A percentile compares a stretch with the other conserved stretches of the same genome.
phyloP scores from a whole-genome alignment of 257 asterid genomes.

The Plantago major region DNA sequence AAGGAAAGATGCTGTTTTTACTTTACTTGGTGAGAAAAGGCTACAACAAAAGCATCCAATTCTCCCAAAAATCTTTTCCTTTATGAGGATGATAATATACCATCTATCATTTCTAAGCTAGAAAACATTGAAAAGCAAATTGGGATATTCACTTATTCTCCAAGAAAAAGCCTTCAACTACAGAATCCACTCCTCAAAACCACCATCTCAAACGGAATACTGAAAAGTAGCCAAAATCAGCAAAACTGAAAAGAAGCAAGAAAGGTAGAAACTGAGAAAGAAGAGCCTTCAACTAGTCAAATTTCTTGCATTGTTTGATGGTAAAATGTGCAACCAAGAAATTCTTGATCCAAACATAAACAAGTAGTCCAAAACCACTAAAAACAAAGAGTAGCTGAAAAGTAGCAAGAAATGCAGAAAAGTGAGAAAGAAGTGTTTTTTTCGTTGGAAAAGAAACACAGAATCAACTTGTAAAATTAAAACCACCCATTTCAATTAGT shows the following conservation, averaged over 20 bases:
- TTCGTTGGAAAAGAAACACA: too few species aligned
- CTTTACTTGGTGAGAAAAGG: neutral
- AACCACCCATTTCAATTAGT: too few species aligned
- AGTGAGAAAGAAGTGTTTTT: neutral
- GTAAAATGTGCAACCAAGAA: too few species aligned
- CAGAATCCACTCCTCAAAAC: slow-evolving; percentile 19
- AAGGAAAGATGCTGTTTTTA: slow-evolving; percentile 7
- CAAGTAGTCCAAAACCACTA: too few species aligned
- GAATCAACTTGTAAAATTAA: too few species aligned
- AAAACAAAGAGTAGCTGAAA: neutral
- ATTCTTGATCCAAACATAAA: too few species aligned
- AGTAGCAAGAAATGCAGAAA: slow-evolving; percentile 10
- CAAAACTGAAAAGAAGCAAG: slow-evolving; percentile 1
- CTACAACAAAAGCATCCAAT: neutral
- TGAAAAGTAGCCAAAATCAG: neutral
- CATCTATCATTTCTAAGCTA: slow-evolving; percentile 12
- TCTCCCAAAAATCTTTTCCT: slow-evolving; percentile 10
- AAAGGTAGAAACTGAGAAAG: too few species aligned
- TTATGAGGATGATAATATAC: neutral
- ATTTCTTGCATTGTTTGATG: too few species aligned
- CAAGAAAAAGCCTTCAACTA: slow-evolving; percentile 15
- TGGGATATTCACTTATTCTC: slow-evolving; percentile 9
- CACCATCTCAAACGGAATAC: slow-evolving; percentile 12
- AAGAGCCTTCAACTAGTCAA: too few species aligned
- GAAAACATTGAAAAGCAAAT: slow-evolving; percentile 6